phyloP scores from a whole-genome alignment of 2,329 filamentous ascomycete genomes.

The Diaporthe australafricana region DNA sequence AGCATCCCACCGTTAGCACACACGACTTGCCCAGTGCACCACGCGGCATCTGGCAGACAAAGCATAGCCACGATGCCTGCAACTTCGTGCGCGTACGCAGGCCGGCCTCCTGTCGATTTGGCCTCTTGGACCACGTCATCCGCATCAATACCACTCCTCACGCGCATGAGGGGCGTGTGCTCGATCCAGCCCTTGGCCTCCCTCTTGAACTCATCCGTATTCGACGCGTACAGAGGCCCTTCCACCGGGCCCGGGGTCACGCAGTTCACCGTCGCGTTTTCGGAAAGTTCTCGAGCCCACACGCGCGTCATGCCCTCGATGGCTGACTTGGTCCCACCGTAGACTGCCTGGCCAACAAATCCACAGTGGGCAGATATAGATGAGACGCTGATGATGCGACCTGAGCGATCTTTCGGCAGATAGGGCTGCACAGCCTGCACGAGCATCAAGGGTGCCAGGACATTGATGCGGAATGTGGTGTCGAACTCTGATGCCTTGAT shows the following conservation, averaged over 20 bases:
- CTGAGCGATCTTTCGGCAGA: slow-evolving; percentile 75
- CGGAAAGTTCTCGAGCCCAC: slow-evolving; percentile 67
- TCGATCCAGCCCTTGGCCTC: slow-evolving; percentile 56
- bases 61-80: slow-evolving; percentile 83
- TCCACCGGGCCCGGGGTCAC: slow-evolving; percentile 68
- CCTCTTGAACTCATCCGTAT: slow-evolving; percentile 55
- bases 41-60: slow-evolving; percentile 76
- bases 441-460: slow-evolving; percentile 82
- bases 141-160: slow-evolving; percentile 70
- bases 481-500: slow-evolving; percentile 75
- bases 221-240: slow-evolving; percentile 62
- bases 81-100: slow-evolving; percentile 76
- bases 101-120: slow-evolving; percentile 67
- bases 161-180: slow-evolving; percentile 71
- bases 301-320: slow-evolving; percentile 70
- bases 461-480: slow-evolving; percentile 81
- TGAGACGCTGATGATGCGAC: slow-evolving; percentile 66
- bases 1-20: slow-evolving; percentile 84
- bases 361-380: slow-evolving; percentile 65
- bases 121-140: slow-evolving; percentile 70
- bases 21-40: slow-evolving; percentile 84
- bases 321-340: slow-evolving; percentile 69
- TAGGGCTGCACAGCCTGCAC: slow-evolving; percentile 78
- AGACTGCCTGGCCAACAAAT: slow-evolving; percentile 65
- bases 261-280: slow-evolving; percentile 66